Evolutionary conservation across 164 flowering plant genomes (phyloP).

Genomic region (grape (Vitis vinifera)): ASM3070453v1 NC_081813.1:5121501-5122000

Average conservation of each 20-base stretch:
- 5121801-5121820: neutral
- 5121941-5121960: neutral
- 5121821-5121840: slow-evolving; percentile 45
- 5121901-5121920: slow-evolving; percentile 53
- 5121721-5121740: slow-evolving; percentile 11
- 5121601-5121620: too few species aligned
- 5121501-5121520: too few species aligned
- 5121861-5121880: slow-evolving; percentile 53
- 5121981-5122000: neutral
- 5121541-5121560: too few species aligned
- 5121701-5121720: slow-evolving; percentile 15
- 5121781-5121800: too few species aligned
- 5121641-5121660: too few species aligned
- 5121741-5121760: neutral
- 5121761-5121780: too few species aligned
- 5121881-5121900: slow-evolving; percentile 58
- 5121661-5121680: slow-evolving; percentile 32
- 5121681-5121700: slow-evolving; percentile 51
- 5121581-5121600: too few species aligned
- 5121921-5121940: neutral
- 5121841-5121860: slow-evolving; percentile 43
- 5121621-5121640: too few species aligned
- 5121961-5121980: neutral
- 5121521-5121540: too few species aligned
- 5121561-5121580: too few species aligned